Percentiles rank a stretch among this genome's conserved stretches.
Evolutionary conservation across 2,329 filamentous ascomycete genomes (phyloP).

Genomic region (Canariomyces notabilis): DNA sequence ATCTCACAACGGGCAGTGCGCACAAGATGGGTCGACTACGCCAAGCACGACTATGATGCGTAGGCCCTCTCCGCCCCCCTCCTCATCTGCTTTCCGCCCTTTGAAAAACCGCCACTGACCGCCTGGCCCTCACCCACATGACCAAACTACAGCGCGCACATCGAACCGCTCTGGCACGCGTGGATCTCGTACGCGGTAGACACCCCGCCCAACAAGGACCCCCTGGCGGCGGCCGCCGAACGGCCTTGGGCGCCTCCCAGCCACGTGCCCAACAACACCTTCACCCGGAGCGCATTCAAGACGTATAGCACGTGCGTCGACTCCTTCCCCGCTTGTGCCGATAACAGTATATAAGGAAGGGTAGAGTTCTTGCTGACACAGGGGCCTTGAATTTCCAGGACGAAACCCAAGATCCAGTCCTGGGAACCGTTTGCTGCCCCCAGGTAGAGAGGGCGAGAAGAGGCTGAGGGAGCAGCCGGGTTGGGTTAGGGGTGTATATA

Average conservation of each 20-base stretch:
- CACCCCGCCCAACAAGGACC: slow-evolving; percentile 74
- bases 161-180: slow-evolving; percentile 96
- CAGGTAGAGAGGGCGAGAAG: slow-evolving; percentile 17
- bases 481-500: slow-evolving; percentile 1
- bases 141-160: slow-evolving; percentile 55
- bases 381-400: slow-evolving; percentile 26
- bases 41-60: slow-evolving; percentile 77
- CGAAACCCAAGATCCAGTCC: slow-evolving; percentile 33
- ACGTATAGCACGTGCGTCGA: slow-evolving; percentile 88
- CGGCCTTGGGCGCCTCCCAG: slow-evolving; percentile 71
- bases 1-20: slow-evolving; percentile 56
- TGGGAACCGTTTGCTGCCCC: slow-evolving; percentile 33
- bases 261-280: slow-evolving; percentile 70
- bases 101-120: neutral
- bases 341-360: neutral
- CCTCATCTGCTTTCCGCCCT: slow-evolving; percentile 11
- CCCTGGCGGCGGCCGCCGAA: slow-evolving; percentile 50
- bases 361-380: neutral
- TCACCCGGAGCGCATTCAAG: slow-evolving; percentile 75
- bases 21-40: slow-evolving; percentile 97
- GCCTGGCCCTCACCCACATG: neutral
- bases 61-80: slow-evolving; percentile 35
- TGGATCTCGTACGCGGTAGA: slow-evolving; percentile 96
- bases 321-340: neutral
- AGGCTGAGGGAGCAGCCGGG: neutral